phyloP scores from a whole-genome alignment of 2,329 filamentous ascomycete genomes.

The Gyromitra esculenta region DNA sequence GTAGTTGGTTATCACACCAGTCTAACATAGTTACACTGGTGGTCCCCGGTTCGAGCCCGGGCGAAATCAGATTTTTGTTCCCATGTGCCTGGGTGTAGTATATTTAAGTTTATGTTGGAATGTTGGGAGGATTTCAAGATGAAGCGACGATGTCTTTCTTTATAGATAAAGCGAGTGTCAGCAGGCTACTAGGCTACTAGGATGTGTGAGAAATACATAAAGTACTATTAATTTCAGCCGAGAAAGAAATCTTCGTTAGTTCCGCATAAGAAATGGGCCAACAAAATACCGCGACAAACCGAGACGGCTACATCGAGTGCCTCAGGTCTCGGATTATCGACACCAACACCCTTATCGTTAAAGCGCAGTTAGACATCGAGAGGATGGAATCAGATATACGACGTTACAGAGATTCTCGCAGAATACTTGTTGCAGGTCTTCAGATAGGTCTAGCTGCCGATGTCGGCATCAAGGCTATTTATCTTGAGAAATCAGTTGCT shows the following conservation, averaged over 20 bases:
- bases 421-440: neutral
- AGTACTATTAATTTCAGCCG: neutral
- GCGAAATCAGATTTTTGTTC: slow-evolving; percentile 38
- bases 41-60: slow-evolving; percentile 51
- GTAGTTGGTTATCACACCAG: slow-evolving; percentile 53
- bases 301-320: neutral
- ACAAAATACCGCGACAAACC: neutral
- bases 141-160: too few relatives aligned
- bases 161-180: too few relatives aligned
- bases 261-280: neutral
- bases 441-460: neutral
- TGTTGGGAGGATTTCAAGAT: too few relatives aligned
- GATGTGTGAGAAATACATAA: neutral
- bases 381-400: neutral
- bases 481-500: neutral
- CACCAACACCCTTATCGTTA: neutral
- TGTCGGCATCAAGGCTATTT: neutral
- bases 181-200: too few relatives aligned
- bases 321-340: neutral
- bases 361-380: neutral
- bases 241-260: neutral
- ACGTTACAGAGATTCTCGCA: neutral
- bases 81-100: too few relatives aligned
- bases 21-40: slow-evolving; percentile 49
- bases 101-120: too few relatives aligned